Percentiles rank a stretch among this genome's conserved stretches.
phyloP scores from a whole-genome alignment of 2,329 filamentous ascomycete species.

The Aspergillus flavus region DNA sequence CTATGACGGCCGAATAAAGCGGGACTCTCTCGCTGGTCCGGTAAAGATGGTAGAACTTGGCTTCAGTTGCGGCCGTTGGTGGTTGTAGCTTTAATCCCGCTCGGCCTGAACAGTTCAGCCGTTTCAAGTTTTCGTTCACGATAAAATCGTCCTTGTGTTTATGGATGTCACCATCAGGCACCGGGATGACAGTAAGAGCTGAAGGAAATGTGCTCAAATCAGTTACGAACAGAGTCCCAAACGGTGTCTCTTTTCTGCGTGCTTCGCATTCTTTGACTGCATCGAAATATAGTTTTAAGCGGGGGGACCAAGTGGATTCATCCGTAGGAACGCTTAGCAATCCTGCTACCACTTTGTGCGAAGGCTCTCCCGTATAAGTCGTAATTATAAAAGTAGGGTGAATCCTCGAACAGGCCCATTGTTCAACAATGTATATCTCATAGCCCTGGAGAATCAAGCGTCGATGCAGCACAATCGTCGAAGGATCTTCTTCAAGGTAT shows the following conservation, averaged over 20 bases:
- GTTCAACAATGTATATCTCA: constrained; percentile 91
- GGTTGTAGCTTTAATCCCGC: constrained; percentile 79
- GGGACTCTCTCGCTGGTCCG: constrained; percentile 81
- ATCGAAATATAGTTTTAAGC: constrained; percentile 80
- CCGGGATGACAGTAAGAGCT: constrained; percentile 84
- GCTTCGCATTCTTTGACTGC: constrained; percentile 85
- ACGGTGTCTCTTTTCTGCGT: constrained; percentile 74
- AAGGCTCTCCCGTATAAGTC: constrained; percentile 86
- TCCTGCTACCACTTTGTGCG: constrained; percentile 75
- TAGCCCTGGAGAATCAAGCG: constrained; percentile 75
- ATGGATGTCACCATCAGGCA: constrained; percentile 82
- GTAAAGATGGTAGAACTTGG: constrained; percentile 91
- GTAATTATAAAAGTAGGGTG: constrained; percentile 91
- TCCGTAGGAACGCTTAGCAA: constrained; percentile 82
- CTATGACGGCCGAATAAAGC: constrained; percentile 76
- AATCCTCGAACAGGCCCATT: constrained; percentile 92
- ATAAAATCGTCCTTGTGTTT: constrained; percentile 83
- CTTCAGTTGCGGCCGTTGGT: constrained; percentile 78
- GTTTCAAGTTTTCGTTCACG: constrained; percentile 91
- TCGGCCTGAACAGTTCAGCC: constrained; percentile 86
- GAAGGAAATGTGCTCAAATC: constrained; percentile 92
- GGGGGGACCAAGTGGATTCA: constrained; percentile 75
- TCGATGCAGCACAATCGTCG: constrained; percentile 73
- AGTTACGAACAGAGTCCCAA: constrained; percentile 90
- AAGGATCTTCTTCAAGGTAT: constrained; percentile 83